Conservation (phyloP, 257 asterid species). For the Linaria vulgaris region DNA sequence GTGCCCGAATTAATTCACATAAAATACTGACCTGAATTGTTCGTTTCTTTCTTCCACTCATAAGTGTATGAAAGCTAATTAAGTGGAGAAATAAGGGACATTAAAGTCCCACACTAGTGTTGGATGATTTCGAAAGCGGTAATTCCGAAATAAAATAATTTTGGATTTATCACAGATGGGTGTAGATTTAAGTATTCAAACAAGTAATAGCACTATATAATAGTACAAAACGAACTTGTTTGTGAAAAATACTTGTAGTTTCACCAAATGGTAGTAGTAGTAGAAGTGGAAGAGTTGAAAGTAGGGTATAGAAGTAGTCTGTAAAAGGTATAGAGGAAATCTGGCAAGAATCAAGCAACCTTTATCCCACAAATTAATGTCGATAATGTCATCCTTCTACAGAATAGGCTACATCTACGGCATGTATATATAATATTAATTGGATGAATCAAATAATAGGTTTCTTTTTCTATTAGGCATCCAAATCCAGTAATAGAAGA, state of each 20-base stretch:
- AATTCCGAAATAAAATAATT: too few relatives aligned
- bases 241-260: neutral
- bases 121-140: too few relatives aligned
- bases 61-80: too few relatives aligned
- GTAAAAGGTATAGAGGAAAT: slow-evolving; percentile 15
- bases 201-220: neutral
- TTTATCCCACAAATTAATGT: slow-evolving; percentile 14
- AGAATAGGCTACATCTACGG: slow-evolving; percentile 5
- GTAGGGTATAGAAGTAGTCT: neutral
- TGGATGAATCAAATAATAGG: neutral
- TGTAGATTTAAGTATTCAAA: too few relatives aligned
- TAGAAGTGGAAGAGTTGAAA: slow-evolving; percentile 2
- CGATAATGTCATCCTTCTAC: slow-evolving; percentile 15
- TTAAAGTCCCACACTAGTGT: too few relatives aligned
- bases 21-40: too few relatives aligned
- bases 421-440: neutral
- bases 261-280: neutral
- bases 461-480: too few relatives aligned
- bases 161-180: too few relatives aligned
- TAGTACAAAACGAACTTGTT: neutral
- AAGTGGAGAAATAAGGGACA: too few relatives aligned
- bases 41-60: too few relatives aligned
- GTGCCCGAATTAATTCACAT: too few relatives aligned
- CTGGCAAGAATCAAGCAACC: slow-evolving; percentile 23
- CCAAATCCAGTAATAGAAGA: slow-evolving; percentile 24